Evolutionary conservation across 2,329 filamentous ascomycete species (phyloP), one percentile per base, ranked within the genome.

Genomic region (Orbilia brochopaga): DNA sequence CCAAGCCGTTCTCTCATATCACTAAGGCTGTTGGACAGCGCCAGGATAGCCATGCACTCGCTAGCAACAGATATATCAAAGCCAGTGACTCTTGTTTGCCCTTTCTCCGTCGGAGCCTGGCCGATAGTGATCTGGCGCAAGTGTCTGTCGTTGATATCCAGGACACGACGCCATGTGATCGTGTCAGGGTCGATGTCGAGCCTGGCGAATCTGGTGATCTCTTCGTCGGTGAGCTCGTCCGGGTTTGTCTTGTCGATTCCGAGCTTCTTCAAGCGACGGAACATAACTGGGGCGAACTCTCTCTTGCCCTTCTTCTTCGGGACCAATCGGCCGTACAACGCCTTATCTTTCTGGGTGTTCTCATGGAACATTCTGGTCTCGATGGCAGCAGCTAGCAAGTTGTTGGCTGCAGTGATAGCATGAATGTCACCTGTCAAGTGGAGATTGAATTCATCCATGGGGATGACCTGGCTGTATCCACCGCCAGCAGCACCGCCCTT

Each of bases 391-490:
- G 94, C 93, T 73, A 62, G 86, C 66, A 99, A 84, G 81, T 99
- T 99, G 85, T 97, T 99, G 40, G 94, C 94, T 27, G 93, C 93
- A 59, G 92, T 92, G 78, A 99, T 94, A 75, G 94, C 94, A 80
- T 99, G 94, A 65, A 99, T 97, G 79, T 99, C 94, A 77, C 94
- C 94, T 62, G 94, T 99, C 77, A 99, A 82, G 80, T 99, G 94
- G 78, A 99, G 83, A 81, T 99, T 99, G 84, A 99, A 99, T 80
- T 99, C 94, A 77, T 99, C 94, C 94, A 99, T 99, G 69, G 94
- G 94, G 77, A 99, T 97, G 78, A 99, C 94, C 80, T 99, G 94
- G 80, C 91, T 96, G 86, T 97, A 99, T 42, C 94, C 94, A 80
- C 94, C 94, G 77, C 94, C 94, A 64, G 94, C 94, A 69, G 94